Base-by-base conservation (phyloP, 1,284 basidiomycete genomes). In the Cryptococcus floricola region DNA sequence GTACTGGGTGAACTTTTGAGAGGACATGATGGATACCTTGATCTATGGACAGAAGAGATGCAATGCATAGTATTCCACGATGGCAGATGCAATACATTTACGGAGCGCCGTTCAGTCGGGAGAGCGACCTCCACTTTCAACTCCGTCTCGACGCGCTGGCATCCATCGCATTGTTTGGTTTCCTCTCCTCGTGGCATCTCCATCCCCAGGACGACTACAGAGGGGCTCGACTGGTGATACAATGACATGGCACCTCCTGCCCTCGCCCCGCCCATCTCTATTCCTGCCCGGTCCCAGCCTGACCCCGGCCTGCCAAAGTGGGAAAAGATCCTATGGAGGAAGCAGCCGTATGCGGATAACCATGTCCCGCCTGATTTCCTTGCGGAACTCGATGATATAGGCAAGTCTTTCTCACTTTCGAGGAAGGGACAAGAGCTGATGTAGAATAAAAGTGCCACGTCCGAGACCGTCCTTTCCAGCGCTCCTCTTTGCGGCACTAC, bases 261-360 rank as follows among this genome's bases (percentile, higher is more conserved):
- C 28, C 46, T 47, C 48, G 37, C n/a, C 9, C 34, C 51, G 44
- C 39, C 43, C 47, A 19, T 50, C 39, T 23, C 54, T 47, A 27
- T 38, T 49, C 19, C 56, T 38, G 31, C 41, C 14, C n/a, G 5
- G 19, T 43, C 25, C 25, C 39, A 27, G 18, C 37, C 14, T n/a
- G 39, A 28, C 13, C 23, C 23, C 3, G 23, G 23, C 23, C 18
- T 41, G 38, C 34, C 50, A 12, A 43, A 54, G 62, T 95, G 91
- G 89, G 84, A 87, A 70, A 88, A 86, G 69, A 81, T 89, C n/a
- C 82, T 97, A 18, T 96, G 91, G 91, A 85, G 85, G 69, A 79
- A 75, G 59, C 88, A 88, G 69, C 79, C 82, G 5, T 88, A 83
- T 70, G 85, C 88, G 14, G 93, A 96, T 77, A 92, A 94, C 73